A percentile compares a stretch with the other conserved stretches of the same genome.
These are phyloP conservation scores for Strigomonas culicis DNA, from an alignment of 208 protist species.

Conservation along the genomic window DNA sequence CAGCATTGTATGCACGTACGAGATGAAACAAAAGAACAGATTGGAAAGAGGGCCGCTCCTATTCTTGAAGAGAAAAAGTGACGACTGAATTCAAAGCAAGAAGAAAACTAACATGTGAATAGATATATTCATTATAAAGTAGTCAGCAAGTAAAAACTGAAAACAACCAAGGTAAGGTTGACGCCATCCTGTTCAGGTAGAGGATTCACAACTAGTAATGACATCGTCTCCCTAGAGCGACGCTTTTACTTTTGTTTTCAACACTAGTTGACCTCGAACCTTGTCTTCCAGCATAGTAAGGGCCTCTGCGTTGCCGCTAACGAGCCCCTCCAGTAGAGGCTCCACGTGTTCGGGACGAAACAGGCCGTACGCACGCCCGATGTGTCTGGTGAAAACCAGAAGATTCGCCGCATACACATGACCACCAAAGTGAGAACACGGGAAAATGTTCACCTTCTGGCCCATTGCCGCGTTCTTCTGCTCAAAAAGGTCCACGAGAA, in stretches of 20 bases:
- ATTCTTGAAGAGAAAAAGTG: too few species aligned
- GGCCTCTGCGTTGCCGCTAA: constrained; percentile 9
- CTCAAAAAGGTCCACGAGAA: constrained; percentile 19
- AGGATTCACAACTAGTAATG: neutral
- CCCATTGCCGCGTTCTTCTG: constrained; percentile 3
- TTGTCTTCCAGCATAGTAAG: constrained; percentile 1
- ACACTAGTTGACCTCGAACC: constrained; percentile 7
- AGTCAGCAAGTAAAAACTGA: neutral
- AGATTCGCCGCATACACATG: constrained; percentile 32
- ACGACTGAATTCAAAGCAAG: neutral
- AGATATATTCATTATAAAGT: neutral
- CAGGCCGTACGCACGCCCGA: constrained; percentile 17
- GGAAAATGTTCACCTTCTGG: constrained; percentile 11
- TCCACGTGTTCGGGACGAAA: constrained; percentile 17
- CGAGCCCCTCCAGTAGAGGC: constrained; percentile 4
- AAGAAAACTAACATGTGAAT: neutral
- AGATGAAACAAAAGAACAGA: too few species aligned
- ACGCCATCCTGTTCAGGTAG: too few species aligned
- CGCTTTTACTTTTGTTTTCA: neutral
- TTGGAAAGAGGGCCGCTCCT: too few species aligned
- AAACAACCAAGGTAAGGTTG: neutral
- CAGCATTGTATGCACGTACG: too few species aligned
- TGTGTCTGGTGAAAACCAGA: constrained; percentile 23
- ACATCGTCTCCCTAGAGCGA: neutral
- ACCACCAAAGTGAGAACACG: constrained; percentile 25